Evolutionary conservation across 2,329 filamentous ascomycete genomes (phyloP).

Genomic region (Falciphora oryzae): DNA sequence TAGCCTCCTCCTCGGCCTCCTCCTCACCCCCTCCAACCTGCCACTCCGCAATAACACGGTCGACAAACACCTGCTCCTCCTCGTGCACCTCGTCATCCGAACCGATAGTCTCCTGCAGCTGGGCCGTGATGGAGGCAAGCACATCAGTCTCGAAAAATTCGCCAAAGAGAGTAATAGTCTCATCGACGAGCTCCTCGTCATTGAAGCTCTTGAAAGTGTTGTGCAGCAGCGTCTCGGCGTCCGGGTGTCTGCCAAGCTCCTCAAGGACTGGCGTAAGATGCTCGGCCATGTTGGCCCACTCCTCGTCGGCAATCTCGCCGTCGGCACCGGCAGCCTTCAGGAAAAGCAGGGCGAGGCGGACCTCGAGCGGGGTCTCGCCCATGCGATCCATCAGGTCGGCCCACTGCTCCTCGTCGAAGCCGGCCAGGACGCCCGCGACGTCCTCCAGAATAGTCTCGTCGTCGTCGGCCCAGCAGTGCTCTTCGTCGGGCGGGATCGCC

Average conservation of each 20-base stretch:
- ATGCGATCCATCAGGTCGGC: not conserved
- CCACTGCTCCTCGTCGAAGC: not conserved
- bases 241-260: not conserved
- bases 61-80: not conserved
- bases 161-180: not conserved
- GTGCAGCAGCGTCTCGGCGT: not conserved
- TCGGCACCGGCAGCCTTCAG: not conserved
- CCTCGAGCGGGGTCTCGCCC: not conserved
- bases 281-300: not conserved
- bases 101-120: not conserved
- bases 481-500: not conserved
- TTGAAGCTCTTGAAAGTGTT: not conserved
- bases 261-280: not conserved
- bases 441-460: not conserved
- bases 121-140: not conserved
- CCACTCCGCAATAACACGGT: not conserved
- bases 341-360: not conserved
- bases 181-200: not conserved
- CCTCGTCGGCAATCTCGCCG: not conserved
- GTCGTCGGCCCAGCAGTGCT: not conserved
- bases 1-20: too few species aligned
- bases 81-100: not conserved
- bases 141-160: not conserved
- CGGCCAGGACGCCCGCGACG: not conserved
- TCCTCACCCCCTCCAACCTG: not conserved